phyloP scores from a whole-genome alignment of 257 asterid species.

The Ajuga chamaepitys region DNA sequence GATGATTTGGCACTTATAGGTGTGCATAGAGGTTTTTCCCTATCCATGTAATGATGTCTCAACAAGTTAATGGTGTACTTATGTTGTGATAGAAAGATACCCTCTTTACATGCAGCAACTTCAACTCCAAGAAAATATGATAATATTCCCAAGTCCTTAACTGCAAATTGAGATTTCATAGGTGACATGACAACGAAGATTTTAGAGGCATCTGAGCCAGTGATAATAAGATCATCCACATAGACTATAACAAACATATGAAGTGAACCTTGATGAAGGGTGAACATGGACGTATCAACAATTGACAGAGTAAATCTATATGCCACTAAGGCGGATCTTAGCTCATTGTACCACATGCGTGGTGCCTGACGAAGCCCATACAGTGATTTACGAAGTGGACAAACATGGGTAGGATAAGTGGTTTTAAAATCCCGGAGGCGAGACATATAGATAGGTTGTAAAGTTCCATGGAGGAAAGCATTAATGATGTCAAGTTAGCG shows the following conservation, averaged over 20 bases:
- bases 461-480: too few relatives aligned
- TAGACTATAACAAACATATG: not conserved
- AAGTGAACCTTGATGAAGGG: not conserved
- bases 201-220: not conserved
- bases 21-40: not conserved
- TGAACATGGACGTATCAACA: not conserved
- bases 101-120: too few relatives aligned
- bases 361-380: not conserved
- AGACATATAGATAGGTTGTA: too few relatives aligned
- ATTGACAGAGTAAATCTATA: not conserved
- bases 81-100: not conserved
- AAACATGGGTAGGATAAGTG: too few relatives aligned
- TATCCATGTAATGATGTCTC: not conserved
- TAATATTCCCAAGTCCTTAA: not conserved
- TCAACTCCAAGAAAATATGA: not conserved
- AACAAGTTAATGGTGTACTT: not conserved
- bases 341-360: not conserved
- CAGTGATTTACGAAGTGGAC: too few relatives aligned
- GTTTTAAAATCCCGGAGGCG: too few relatives aligned
- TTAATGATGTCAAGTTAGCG: too few relatives aligned
- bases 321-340: not conserved
- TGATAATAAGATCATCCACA: not conserved
- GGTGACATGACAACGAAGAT: not conserved
- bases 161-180: not conserved
- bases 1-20: not conserved